A percentile compares a stretch with the other conserved stretches of the same genome.
Evolutionary conservation across 305 asterid species (phyloP).

Genomic region (Nicotiana rustica): DNA sequence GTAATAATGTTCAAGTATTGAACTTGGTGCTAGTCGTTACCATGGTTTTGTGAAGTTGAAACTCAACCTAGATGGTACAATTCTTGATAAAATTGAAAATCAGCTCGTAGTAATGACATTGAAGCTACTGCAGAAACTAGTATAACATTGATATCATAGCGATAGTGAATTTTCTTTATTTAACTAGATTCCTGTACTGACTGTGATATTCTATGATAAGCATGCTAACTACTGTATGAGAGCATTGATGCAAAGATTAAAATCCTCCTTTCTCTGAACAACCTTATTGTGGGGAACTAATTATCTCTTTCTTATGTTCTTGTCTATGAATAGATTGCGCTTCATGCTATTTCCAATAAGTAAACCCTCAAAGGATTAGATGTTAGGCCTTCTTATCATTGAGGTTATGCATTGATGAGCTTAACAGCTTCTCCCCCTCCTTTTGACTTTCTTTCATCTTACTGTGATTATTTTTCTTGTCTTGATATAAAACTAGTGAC

Average conservation of each 20-base stretch:
- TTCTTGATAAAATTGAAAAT: background rate
- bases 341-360: background rate
- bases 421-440: slow-evolving; percentile 14
- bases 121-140: background rate
- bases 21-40: slow-evolving; percentile 1
- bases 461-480: background rate
- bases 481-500: background rate
- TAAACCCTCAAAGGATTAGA: background rate
- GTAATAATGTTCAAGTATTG: background rate
- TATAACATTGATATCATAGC: background rate
- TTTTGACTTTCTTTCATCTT: background rate
- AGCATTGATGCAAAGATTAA: background rate
- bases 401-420: slow-evolving; percentile 13
- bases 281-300: background rate
- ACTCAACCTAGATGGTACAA: background rate
- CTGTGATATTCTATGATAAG: background rate
- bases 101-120: background rate
- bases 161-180: background rate
- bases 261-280: background rate
- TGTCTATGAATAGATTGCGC: background rate
- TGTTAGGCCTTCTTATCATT: background rate
- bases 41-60: background rate
- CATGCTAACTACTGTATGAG: background rate
- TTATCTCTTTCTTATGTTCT: background rate
- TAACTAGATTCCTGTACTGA: background rate